Base-by-base conservation (phyloP, 164 flowering plant species). In the Litsea cubeba region DNA sequence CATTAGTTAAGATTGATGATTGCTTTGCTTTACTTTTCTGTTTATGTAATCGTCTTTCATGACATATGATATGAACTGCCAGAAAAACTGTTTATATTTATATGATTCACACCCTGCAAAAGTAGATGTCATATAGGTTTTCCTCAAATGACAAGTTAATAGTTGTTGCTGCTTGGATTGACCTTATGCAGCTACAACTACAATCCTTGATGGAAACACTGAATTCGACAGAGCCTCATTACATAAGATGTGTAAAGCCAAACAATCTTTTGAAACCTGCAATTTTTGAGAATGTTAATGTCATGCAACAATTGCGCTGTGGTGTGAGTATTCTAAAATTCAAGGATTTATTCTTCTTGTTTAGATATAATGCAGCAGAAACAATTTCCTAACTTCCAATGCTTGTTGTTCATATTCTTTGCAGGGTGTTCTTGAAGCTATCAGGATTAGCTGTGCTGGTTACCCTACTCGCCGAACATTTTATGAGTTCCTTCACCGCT, bases 201-300 rank as follows among this genome's bases (percentile, higher is more conserved):
- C 99, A 96, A 83, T 88, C 97, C 72, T 86, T 96, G 82, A 91
- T 96, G 98, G 99, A 96, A 79, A 96, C 97, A 26, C 83, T 96
- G 80, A 96, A 71, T 82, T 82, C 94, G 72, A 96, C 97, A 7
- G 97, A 96, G 76, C 99, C 99, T 80, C 98, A 94, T 80, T 96
- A 96, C 79, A 92, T 96, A 79, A 87, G 99, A 89, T 96, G 99
- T 84, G 98, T 96, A 81, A 96, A 96, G 86, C 99, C 99, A 62
- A 96, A 96, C 76, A 92, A 87, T 87, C 87, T 87, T 51, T 91
- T 96, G 72, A 96, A 91, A 84, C 99, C 98, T 70, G 87, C 92
- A 68, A 92, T 96, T 72, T 96, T 96, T 87, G 98, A 96, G 86
- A 94, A 92, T 74, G 73, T 78, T 70, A 96, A 90, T 71, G 81